Evolutionary conservation across 2,329 filamentous ascomycete species (phyloP).

Genomic region (Fusarium brachygibbosum): DNA sequence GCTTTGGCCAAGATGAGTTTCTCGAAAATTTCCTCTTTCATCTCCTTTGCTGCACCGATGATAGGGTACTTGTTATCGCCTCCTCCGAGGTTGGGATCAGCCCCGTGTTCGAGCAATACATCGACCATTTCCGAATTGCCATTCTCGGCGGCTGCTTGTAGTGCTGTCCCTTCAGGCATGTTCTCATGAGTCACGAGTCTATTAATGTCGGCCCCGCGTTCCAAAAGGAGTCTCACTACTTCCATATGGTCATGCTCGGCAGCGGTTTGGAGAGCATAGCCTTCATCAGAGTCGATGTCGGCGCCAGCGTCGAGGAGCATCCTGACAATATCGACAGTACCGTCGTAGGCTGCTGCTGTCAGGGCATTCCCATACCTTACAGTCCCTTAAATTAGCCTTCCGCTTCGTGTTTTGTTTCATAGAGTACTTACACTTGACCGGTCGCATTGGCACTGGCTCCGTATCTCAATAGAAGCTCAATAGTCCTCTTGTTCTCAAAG

Average conservation of each 20-base stretch:
- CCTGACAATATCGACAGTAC: conserved; percentile 48
- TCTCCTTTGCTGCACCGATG: conserved; percentile 54
- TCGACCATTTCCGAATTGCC: conserved; percentile 54
- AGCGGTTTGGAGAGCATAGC: conserved; percentile 57
- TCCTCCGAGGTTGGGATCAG: conserved; percentile 56
- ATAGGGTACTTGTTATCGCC: conserved; percentile 54
- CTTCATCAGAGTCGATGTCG: conserved; percentile 52
- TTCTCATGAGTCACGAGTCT: conserved; percentile 47
- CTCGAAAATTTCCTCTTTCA: conserved; percentile 54
- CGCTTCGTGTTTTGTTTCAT: rapidly evolving
- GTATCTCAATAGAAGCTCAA: conserved; percentile 55
- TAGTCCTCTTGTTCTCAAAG: conserved; percentile 54
- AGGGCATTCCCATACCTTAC: conserved; percentile 43
- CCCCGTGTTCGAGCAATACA: conserved; percentile 54
- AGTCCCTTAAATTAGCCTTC: background rate
- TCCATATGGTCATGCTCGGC: conserved; percentile 54
- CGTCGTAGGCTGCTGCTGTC: conserved; percentile 58
- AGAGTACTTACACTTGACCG: conserved; percentile 51
- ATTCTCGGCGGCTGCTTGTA: conserved; percentile 57
- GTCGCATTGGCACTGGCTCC: conserved; percentile 56
- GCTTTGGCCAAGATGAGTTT: conserved; percentile 54
- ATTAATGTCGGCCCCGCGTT: conserved; percentile 54
- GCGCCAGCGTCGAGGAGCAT: conserved; percentile 54
- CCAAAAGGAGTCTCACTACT: conserved; percentile 53
- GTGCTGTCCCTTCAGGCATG: conserved; percentile 54